Evolutionary conservation across 2,329 filamentous ascomycete genomes (phyloP).

Genomic region (Penicillium sp.): DNA sequence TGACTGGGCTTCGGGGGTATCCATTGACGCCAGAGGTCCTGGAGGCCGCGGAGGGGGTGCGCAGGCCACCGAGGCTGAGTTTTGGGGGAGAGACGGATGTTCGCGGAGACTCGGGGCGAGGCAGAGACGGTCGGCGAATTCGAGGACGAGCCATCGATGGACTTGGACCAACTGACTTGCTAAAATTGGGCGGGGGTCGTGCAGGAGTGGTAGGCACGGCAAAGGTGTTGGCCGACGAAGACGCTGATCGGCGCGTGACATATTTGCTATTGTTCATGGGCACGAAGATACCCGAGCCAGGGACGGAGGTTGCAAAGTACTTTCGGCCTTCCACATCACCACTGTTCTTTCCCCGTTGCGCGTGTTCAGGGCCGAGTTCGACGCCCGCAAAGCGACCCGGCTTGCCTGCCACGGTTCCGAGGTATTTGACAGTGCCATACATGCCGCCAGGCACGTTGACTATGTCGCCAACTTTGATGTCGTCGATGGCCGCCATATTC

Average conservation of each 20-base stretch:
- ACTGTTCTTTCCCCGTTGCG: conserved; percentile 85
- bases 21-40: conserved; percentile 39
- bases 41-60: conserved; percentile 55
- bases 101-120: conserved; percentile 81
- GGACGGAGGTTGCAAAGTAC: conserved; percentile 79
- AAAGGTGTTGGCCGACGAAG: conserved; percentile 44
- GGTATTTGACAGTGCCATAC: conserved; percentile 84
- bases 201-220: conserved; percentile 69
- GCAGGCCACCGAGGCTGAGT: conserved; percentile 56
- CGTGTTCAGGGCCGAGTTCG: conserved; percentile 80
- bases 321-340: conserved; percentile 85
- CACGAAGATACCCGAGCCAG: conserved; percentile 90
- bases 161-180: conserved; percentile 79
- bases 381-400: conserved; percentile 90
- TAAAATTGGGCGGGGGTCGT: conserved; percentile 75
- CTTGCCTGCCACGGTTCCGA: conserved; percentile 85
- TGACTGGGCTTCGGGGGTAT: conserved; percentile 48
- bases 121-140: conserved; percentile 70
- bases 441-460: conserved; percentile 95
- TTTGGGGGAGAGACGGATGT: conserved; percentile 55
- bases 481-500: conserved; percentile 43
- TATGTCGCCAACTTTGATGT: conserved; percentile 73
- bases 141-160: conserved; percentile 68
- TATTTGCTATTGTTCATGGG: conserved; percentile 74
- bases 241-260: conserved; percentile 56